Percentiles rank a stretch among this genome's conserved stretches.
These are phyloP conservation scores for Sporobolus alterniflorus DNA, from an alignment of 202 grass and related monocot species.

Conservation along the genomic window DNA sequence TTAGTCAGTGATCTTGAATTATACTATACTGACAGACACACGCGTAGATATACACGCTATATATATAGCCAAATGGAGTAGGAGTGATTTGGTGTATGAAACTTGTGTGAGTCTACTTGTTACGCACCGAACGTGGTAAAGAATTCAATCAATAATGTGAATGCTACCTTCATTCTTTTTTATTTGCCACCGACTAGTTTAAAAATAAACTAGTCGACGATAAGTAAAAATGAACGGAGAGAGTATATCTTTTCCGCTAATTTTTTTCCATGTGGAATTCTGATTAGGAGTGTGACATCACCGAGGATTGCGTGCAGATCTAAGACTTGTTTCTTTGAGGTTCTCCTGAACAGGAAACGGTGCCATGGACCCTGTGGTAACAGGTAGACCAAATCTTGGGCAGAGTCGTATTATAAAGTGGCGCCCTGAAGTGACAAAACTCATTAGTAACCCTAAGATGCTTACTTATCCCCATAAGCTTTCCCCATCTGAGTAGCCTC, in stretches of 20 bases:
- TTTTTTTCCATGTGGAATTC: conserved; percentile 32
- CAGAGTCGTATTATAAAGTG: conserved; percentile 36
- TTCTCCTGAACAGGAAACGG: conserved; percentile 34
- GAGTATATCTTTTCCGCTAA: neutral
- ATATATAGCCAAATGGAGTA: conserved; percentile 9
- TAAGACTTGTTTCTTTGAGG: conserved; percentile 9
- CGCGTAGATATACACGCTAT: neutral
- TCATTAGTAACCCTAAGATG: conserved; percentile 57
- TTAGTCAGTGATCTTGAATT: conserved; percentile 18
- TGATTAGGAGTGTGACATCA: conserved; percentile 1
- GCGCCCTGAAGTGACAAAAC: conserved; percentile 48
- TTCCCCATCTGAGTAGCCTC: conserved; percentile 37
- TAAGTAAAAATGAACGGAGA: too few species aligned
- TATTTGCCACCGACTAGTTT: too few species aligned
- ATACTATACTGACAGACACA: conserved; percentile 6
- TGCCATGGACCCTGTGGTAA: neutral
- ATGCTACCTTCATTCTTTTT: too few species aligned
- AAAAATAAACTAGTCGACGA: too few species aligned
- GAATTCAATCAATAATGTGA: conserved; percentile 30
- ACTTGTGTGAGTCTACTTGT: conserved; percentile 38
- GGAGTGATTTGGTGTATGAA: conserved; percentile 40
- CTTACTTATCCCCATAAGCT: conserved; percentile 44
- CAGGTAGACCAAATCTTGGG: conserved; percentile 26
- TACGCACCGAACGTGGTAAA: conserved; percentile 43
- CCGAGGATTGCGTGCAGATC: conserved; percentile 38